Base-by-base conservation (phyloP, 306 rosid species). In the Gillenia trifoliata region DNA sequence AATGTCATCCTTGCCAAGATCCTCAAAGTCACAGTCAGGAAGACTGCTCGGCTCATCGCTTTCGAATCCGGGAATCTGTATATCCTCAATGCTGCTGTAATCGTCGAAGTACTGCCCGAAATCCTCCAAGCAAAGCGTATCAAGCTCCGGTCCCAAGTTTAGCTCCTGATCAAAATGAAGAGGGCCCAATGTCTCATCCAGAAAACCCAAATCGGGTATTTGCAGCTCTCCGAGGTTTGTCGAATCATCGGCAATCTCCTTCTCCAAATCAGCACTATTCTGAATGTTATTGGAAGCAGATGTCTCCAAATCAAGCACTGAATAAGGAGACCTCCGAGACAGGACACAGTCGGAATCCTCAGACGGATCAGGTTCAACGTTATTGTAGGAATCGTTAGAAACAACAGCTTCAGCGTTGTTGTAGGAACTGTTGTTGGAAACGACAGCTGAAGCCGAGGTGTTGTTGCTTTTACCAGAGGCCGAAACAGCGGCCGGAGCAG, bases 21-120 rank as follows among this genome's bases (percentile, higher is more conserved):
- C 96, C 2, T 20, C 92, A 36, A 91, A 91, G 75, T 93, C 94
- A 5, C 59, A 86, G 78, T 87, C 87, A 2, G 96, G 98, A 74
- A 91, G 97, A n/a, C 77, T 78, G 55, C 87, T 86, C 10, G 89
- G 81, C 22, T 56, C 88, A 52, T 77, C 75, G 12, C 79, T 84
- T 4, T 85, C 88, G 5, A 90, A 66, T 5, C 90, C 97, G 61
- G 40, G 52, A 15, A 87, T 47, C 0, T 84, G 83, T 0, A 82
- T n/a, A 41, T 84, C 91, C 6, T 79, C 88, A 3, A 91, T 15
- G 63, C 78, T 81, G 45, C 78, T 75, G 6, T 80, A 83, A 12
- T 71, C 96, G 13, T 80, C 79, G n/a, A 89, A 77, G 1, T 73
- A 70, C 22, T 61, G 78, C 3, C 80, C 92, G 41, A 56, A 70